Base-by-base conservation (phyloP, 768 basidiomycete species). In the Suillus subaureus region DNA sequence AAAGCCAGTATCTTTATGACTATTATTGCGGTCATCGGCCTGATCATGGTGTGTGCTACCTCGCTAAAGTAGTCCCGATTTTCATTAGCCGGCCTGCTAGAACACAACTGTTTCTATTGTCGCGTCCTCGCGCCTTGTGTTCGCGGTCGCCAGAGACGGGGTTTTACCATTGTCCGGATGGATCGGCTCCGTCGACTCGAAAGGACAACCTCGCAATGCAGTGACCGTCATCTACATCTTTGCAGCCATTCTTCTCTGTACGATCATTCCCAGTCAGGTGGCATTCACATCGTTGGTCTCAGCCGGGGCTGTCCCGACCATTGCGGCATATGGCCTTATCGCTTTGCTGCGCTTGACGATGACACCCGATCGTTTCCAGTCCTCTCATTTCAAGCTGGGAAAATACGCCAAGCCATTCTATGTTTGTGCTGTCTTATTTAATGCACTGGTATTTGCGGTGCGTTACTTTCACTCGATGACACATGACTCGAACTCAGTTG, bases 61-160 rank as follows among this genome's bases (percentile, higher is more conserved):
- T 61, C 43, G n/a, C 37, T 26, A 43, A 52, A 23, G 1, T 62
- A 49, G 31, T 54, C 13, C 13, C 9, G 6, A 33, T 31, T 49
- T 64, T 60, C 40, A 62, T 60, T 45, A 62, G 45, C 23, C 9
- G 47, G 31, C 54, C 11, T n/a, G 55, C 33, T 42, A 94, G 91
- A 96, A 92, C 75, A 94, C 94, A 1, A 93, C 90, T 68, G 85
- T 96, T 52, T 87, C 92, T 21, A 88, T 97, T 64, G 93, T 96
- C 23, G 95, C 96, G 2, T 87, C 94, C 15, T 96, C 94, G 15
- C 87, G 95, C 5, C 84, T 97, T 33, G 84, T 97, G 47, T 97
- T 92, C 72, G 96, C 95, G 11, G 91, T 97, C 54, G 95, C 95
- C n/a, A 89, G 96, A 62, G 96, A 97, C 70, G 95, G 95, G 35